Evolutionary conservation across 148 eudicot genomes (phyloP).

Genomic region (Camellia lanceoleosa): DNA sequence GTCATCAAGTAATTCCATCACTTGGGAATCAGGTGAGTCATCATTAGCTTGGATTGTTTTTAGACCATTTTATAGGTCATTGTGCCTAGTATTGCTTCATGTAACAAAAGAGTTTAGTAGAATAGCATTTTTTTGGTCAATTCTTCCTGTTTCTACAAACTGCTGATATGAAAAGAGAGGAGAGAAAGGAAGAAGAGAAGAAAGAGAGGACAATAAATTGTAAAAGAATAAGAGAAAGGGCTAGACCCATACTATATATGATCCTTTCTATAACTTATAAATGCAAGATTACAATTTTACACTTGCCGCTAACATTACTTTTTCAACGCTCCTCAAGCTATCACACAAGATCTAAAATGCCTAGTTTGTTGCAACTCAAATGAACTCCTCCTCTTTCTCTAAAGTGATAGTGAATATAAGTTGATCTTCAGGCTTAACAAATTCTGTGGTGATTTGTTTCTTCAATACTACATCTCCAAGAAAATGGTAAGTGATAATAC

Average conservation of each 20-base stretch:
- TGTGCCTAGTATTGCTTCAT: too few relatives aligned
- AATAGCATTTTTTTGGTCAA: too few relatives aligned
- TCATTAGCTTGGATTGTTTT: neutral
- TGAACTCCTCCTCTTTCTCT: neutral
- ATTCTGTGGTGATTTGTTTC: neutral
- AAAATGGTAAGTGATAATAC: neutral
- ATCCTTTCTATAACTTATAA: neutral
- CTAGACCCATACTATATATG: neutral
- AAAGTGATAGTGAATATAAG: neutral
- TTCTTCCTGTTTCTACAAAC: too few relatives aligned
- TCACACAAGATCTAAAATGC: neutral
- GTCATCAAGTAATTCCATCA: constrained; percentile 83
- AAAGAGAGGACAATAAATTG: neutral
- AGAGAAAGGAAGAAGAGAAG: neutral
- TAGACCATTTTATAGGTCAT: too few relatives aligned
- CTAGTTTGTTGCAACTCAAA: neutral
- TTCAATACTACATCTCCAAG: neutral
- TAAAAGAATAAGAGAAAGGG: neutral
- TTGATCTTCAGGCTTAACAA: neutral
- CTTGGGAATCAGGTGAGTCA: constrained; percentile 59
- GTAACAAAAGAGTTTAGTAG: too few relatives aligned
- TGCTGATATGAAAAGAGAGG: too few relatives aligned
- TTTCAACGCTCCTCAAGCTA: neutral
- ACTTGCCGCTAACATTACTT: neutral
- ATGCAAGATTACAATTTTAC: neutral